These are phyloP conservation scores for Sanguinoderma infundibulare DNA, from an alignment of 1,284 basidiomycete genomes.

Conservation along the genomic window DNA sequence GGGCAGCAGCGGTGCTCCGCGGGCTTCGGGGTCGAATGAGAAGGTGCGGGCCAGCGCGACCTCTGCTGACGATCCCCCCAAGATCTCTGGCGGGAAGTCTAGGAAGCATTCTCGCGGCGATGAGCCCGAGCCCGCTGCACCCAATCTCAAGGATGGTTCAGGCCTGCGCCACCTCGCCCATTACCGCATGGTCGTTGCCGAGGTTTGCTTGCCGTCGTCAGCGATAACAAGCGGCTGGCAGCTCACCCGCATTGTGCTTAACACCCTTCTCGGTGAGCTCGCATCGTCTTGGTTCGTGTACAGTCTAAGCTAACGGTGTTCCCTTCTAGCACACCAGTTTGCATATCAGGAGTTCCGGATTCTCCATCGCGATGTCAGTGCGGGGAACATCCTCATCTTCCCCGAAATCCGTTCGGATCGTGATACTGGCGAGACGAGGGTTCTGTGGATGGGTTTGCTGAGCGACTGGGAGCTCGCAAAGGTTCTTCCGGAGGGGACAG, in stretches of 20 bases:
- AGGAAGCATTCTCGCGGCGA: background rate
- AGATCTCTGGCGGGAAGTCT: background rate
- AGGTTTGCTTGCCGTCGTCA: conserved; percentile 7
- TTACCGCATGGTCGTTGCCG: conserved; percentile 13
- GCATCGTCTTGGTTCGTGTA: too few species aligned
- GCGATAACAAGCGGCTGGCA: background rate
- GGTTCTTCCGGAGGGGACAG: background rate
- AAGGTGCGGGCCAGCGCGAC: too few species aligned
- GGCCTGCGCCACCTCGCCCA: conserved; percentile 7
- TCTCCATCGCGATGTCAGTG: conserved; percentile 16
- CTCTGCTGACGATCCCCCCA: background rate
- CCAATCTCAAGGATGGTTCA: background rate
- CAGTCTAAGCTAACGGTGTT: background rate
- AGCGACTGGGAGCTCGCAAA: conserved; percentile 16
- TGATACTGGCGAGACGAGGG: background rate
- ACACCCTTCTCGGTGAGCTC: conserved; percentile 5
- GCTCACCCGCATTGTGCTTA: background rate
- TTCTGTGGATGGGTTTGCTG: conserved; percentile 4
- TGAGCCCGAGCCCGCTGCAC: background rate
- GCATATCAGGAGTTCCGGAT: background rate
- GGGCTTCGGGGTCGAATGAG: background rate
- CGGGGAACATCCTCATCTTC: conserved; percentile 16
- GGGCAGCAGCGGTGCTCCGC: background rate
- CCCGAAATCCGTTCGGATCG: background rate
- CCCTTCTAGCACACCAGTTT: background rate